Percentiles rank a stretch among this genome's conserved stretches.
phyloP scores from a whole-genome alignment of 805 yeast genomes.

The Barnettozyma wickerhamii region DNA sequence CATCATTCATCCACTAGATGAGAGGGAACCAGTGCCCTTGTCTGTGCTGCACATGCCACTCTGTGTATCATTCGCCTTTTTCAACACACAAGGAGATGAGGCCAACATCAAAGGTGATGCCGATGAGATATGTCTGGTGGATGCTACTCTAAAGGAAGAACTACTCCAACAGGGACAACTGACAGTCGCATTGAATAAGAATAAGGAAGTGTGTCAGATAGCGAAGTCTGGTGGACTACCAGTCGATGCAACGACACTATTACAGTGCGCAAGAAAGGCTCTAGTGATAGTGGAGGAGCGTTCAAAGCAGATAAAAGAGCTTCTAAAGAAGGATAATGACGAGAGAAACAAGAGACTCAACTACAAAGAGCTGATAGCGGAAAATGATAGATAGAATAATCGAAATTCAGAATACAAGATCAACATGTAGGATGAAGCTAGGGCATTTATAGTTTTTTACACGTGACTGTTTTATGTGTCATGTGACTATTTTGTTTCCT shows the following conservation, averaged over 20 bases:
- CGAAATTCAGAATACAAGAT: not conserved
- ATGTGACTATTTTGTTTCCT: no score
- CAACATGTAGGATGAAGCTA: no score
- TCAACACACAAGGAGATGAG: slow-evolving; percentile 60
- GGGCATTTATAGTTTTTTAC: no score
- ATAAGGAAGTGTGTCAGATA: slow-evolving; percentile 86
- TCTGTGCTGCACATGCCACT: slow-evolving; percentile 86
- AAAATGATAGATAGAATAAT: slow-evolving; percentile 19
- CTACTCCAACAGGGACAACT: slow-evolving; percentile 68
- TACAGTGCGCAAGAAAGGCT: slow-evolving; percentile 68
- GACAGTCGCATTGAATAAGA: slow-evolving; percentile 84
- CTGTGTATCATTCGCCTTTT: slow-evolving; percentile 85
- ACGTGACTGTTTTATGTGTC: no score
- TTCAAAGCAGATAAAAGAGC: slow-evolving; percentile 57
- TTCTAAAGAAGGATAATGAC: slow-evolving; percentile 31
- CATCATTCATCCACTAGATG: slow-evolving; percentile 64
- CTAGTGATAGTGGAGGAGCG: slow-evolving; percentile 54
- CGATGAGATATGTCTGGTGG: slow-evolving; percentile 62
- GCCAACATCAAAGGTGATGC: slow-evolving; percentile 67
- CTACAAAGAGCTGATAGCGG: slow-evolving; percentile 24
- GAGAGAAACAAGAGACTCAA: slow-evolving; percentile 21
- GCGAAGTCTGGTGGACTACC: slow-evolving; percentile 88
- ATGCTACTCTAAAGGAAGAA: slow-evolving; percentile 78
- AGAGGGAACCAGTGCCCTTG: slow-evolving; percentile 82
- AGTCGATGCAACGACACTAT: slow-evolving; percentile 62